Conservation (phyloP, 257 asterid genomes). For the Solanum habrochaites region DNA sequence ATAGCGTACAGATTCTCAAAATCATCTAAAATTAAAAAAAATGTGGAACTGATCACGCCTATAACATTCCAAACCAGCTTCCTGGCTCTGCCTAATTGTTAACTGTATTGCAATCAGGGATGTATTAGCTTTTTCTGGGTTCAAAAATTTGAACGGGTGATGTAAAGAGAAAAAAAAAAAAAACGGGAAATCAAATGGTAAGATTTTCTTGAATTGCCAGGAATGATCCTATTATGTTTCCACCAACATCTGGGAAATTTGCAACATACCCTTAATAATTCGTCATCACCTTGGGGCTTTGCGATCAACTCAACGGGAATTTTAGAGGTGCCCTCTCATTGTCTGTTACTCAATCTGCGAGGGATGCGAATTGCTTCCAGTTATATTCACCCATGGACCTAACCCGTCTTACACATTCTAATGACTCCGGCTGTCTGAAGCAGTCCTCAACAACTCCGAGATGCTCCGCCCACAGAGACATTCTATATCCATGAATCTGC, state of each 20-base stretch:
- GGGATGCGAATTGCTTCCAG: conserved; percentile 70
- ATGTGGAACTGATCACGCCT: too few species aligned
- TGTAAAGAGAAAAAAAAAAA: too few species aligned
- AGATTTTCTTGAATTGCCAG: conserved; percentile 86
- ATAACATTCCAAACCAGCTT: too few species aligned
- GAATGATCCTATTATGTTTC: conserved; percentile 72
- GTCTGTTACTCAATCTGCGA: conserved; percentile 59
- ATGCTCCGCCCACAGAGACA: conserved; percentile 99
- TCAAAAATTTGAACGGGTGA: neutral
- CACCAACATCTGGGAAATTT: conserved; percentile 92
- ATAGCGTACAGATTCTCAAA: neutral
- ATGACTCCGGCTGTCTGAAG: conserved; percentile 65
- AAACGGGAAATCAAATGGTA: conserved; percentile 31
- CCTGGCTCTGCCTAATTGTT: neutral
- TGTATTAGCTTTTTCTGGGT: neutral
- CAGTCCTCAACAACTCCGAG: conserved; percentile 77
- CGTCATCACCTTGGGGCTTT: conserved; percentile 70
- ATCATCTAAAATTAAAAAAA: neutral
- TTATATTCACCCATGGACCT: conserved; percentile 71
- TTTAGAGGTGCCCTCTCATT: conserved; percentile 86
- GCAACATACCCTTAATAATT: conserved; percentile 53
- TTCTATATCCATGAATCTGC: conserved; percentile 83
- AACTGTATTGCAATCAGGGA: neutral
- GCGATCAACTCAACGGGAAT: conserved; percentile 87
- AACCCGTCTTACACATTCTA: conserved; percentile 79